A percentile compares a stretch with the other conserved stretches of the same genome.
Evolutionary conservation across 2,329 filamentous ascomycete genomes (phyloP).

Genomic region (Penicillium sp.): DNA sequence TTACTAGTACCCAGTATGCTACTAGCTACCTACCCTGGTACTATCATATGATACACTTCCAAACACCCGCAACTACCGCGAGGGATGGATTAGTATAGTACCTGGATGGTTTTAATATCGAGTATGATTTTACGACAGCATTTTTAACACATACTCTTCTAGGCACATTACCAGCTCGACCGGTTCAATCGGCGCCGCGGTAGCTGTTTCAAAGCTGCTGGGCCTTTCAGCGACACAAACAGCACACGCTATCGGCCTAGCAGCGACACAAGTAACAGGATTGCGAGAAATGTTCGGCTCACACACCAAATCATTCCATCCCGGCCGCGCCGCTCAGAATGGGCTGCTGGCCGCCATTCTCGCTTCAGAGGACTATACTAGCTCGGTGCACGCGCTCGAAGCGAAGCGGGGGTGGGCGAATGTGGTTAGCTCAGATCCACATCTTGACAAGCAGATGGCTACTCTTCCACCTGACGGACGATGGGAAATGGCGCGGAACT

Average conservation of each 20-base stretch:
- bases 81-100: no score
- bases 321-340: constrained; percentile 57
- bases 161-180: constrained; percentile 30
- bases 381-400: constrained; percentile 53
- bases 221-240: constrained; percentile 45
- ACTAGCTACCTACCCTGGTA: no score
- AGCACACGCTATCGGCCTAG: constrained; percentile 58
- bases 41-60: no score
- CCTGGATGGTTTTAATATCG: no score
- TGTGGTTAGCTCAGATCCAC: constrained; percentile 52
- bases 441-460: constrained; percentile 44
- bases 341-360: constrained; percentile 54
- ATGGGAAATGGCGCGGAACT: constrained; percentile 60
- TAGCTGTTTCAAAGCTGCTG: constrained; percentile 56
- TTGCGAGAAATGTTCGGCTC: constrained; percentile 61
- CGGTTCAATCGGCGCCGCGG: constrained; percentile 58
- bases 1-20: no score
- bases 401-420: constrained; percentile 60
- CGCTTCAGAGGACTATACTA: constrained; percentile 55
- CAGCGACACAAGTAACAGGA: constrained; percentile 58
- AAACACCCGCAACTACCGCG: no score
- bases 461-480: constrained; percentile 33
- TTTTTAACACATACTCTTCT: background rate
- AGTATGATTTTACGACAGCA: no score
- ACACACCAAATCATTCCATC: constrained; percentile 61